A percentile compares a stretch with the other conserved stretches of the same genome.
Conservation (phyloP, 805 yeast genomes). For the Metschnikowia koreensis region DNA sequence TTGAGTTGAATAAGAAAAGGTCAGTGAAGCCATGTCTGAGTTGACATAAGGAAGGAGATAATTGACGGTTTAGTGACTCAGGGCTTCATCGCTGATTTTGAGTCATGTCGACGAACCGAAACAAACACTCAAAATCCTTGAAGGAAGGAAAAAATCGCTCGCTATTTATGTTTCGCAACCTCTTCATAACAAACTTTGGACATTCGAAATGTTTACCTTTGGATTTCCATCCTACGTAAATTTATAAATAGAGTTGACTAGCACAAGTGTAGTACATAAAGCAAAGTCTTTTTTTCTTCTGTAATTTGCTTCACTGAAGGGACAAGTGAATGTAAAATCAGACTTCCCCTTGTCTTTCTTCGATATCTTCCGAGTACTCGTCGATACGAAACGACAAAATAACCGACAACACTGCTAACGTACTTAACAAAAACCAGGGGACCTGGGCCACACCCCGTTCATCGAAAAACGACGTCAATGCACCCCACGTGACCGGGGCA, state of each 20-base stretch:
- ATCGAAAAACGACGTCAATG: slow-evolving; percentile 32
- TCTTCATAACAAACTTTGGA: too few relatives aligned
- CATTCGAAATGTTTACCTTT: not conserved
- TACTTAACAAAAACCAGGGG: slow-evolving; percentile 32
- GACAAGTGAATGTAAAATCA: not conserved
- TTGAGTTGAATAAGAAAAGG: too few relatives aligned
- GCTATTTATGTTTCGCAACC: too few relatives aligned
- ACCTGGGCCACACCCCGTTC: slow-evolving; percentile 23
- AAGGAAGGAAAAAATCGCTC: not conserved
- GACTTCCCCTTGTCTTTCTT: not conserved
- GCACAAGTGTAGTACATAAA: too few relatives aligned
- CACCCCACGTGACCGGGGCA: slow-evolving; percentile 60
- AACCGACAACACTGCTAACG: slow-evolving; percentile 20
- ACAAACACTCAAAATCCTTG: not conserved
- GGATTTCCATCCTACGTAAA: not conserved
- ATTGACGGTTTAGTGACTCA: too few relatives aligned
- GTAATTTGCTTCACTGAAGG: too few relatives aligned
- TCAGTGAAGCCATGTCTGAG: too few relatives aligned
- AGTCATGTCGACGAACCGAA: too few relatives aligned
- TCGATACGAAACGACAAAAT: slow-evolving; percentile 13
- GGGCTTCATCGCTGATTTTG: too few relatives aligned
- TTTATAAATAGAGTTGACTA: not conserved
- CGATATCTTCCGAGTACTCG: slow-evolving; percentile 16
- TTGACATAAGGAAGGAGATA: not conserved
- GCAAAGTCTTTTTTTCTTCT: too few relatives aligned